phyloP scores from a whole-genome alignment of 2,329 filamentous ascomycete species.

The Penicillium sclerotiorum region DNA sequence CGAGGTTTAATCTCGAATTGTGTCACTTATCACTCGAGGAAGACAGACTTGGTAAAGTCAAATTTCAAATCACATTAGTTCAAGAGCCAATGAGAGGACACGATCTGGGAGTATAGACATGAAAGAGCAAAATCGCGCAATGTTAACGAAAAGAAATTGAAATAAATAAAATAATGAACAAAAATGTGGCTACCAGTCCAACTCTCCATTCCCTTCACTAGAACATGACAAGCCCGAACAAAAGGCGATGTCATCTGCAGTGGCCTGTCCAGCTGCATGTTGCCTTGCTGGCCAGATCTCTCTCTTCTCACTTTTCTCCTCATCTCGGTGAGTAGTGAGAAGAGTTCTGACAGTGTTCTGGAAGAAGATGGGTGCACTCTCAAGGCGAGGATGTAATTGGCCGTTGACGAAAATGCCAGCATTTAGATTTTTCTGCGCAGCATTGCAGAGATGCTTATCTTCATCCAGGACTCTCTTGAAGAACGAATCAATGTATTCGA shows the following conservation, averaged over 20 bases:
- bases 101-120: too few relatives aligned
- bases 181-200: constrained; percentile 17
- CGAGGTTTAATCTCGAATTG: not conserved
- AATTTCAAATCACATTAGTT: too few relatives aligned
- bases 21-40: not conserved
- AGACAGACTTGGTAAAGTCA: not conserved
- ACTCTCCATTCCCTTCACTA: constrained; percentile 6
- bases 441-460: constrained; percentile 63
- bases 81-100: too few relatives aligned
- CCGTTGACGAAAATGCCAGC: constrained; percentile 64
- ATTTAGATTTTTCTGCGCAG: constrained; percentile 63
- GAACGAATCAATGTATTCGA: constrained; percentile 59
- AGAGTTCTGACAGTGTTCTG: constrained; percentile 55
- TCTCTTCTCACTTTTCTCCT: constrained; percentile 47
- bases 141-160: not conserved
- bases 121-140: too few relatives aligned
- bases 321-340: constrained; percentile 49
- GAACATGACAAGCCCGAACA: constrained; percentile 26
- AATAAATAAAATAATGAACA: not conserved
- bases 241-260: constrained; percentile 33
- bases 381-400: constrained; percentile 62
- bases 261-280: constrained; percentile 23
- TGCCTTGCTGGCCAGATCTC: constrained; percentile 58
- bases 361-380: constrained; percentile 62
- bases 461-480: constrained; percentile 67